Base-by-base conservation (phyloP, 2,329 filamentous ascomycete genomes). In the Neurospora sp. region DNA sequence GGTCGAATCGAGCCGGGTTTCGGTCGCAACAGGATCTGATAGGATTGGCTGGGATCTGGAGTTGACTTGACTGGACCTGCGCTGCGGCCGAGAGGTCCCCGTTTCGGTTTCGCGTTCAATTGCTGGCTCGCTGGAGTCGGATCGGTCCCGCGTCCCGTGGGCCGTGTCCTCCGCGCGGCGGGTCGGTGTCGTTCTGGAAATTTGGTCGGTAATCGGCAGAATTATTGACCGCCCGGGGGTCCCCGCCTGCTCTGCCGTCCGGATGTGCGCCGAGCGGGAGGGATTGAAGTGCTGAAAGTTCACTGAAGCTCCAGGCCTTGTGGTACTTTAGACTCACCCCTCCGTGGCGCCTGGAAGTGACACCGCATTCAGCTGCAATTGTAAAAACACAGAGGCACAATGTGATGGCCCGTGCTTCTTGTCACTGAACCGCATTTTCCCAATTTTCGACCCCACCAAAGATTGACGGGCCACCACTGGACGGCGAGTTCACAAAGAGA, bases 401-500 rank as follows among this genome's bases (percentile, higher is more conserved):
- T 69, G 19, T 37, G 65, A 66, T 38, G 66, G 68, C 15, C 28
- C 52, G 52, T 62, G 52, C 52, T 62, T 23, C 2, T 17, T 66
- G 52, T 67, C 37, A 41, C 33, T 67, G 43, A 66, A 72, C 71
- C 72, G 71, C 72, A 73, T 57, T 72, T 75, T 73, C 70, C 68
- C 72, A 74, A 74, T 72, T 76, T 76, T 76, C 72, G 73, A 76
- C 74, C 75, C 74, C 75, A 76, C 75, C 73, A 76, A 62, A 75
- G 71, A 71, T 72, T 73, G 71, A 71, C 69, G 73, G 72, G 71
- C 70, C 66, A 71, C 70, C 70, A 69, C 70, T 67, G 69, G 71
- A 62, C 52, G 19, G 43, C 43, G 43, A 33, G 52, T 17, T 62
- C 52, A 62, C 52, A 62, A 62, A 62, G 52, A 62, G 52, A 74